Conservation (phyloP, 129 eudicot genomes). For the Arctium minus region DNA sequence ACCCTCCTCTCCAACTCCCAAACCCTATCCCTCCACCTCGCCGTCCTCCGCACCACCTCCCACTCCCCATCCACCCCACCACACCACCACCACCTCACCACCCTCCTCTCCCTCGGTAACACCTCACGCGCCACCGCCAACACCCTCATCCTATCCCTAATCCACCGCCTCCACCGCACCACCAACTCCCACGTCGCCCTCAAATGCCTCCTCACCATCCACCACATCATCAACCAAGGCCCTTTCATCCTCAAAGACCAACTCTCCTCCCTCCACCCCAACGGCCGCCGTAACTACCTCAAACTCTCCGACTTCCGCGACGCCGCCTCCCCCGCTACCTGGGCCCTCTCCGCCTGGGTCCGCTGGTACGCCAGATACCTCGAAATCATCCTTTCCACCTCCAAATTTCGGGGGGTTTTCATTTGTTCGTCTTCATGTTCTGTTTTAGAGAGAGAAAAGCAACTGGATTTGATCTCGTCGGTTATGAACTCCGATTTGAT, state of each 20-base stretch:
- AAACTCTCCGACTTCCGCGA: conserved; percentile 77
- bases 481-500: conserved; percentile 38
- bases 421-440: conserved; percentile 27
- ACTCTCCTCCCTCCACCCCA: conserved; percentile 49
- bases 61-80: conserved; percentile 65
- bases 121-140: conserved; percentile 88
- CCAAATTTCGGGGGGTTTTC: conserved; percentile 43
- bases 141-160: conserved; percentile 47
- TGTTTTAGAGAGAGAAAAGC: conserved; percentile 29
- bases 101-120: conserved; percentile 63
- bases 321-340: conserved; percentile 52
- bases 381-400: conserved; percentile 56
- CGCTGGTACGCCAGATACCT: conserved; percentile 68
- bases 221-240: conserved; percentile 67
- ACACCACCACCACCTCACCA: conserved; percentile 54
- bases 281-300: conserved; percentile 69
- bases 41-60: conserved; percentile 85
- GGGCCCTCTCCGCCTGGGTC: conserved; percentile 72
- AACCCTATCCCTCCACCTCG: conserved; percentile 55
- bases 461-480: conserved; percentile 40
- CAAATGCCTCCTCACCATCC: conserved; percentile 68
- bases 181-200: conserved; percentile 55
- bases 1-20: conserved; percentile 49
- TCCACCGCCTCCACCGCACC: conserved; percentile 81
- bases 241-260: conserved; percentile 85